Conservation (phyloP, 176 grass and related monocot species). For the Thinopyrum elongatum region DNA sequence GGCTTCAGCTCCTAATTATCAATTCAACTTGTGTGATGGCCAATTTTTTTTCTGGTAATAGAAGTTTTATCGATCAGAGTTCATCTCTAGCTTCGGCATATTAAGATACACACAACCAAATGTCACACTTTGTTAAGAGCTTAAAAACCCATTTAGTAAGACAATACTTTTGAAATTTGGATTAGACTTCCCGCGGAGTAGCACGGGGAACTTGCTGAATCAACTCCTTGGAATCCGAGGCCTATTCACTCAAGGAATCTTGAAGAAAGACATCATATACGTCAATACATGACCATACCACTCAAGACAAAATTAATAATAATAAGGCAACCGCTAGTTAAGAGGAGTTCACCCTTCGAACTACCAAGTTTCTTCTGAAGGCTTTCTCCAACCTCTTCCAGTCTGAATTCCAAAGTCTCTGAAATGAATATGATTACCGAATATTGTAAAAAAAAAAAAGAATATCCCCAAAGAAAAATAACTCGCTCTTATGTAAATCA, state of each 20-base stretch:
- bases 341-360: not conserved
- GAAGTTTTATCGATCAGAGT: too few relatives aligned
- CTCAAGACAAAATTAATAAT: not conserved
- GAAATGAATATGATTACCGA: not conserved
- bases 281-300: not conserved
- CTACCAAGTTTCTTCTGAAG: not conserved
- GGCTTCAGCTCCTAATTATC: not conserved
- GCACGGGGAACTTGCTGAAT: too few relatives aligned
- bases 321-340: not conserved
- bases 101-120: not conserved
- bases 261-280: not conserved
- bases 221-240: too few relatives aligned
- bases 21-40: not conserved
- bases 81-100: too few relatives aligned
- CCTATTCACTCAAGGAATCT: too few relatives aligned
- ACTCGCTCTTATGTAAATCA: not conserved
- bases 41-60: too few relatives aligned
- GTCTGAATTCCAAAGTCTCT: not conserved
- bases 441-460: too few relatives aligned
- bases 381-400: not conserved
- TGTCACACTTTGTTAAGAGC: not conserved
- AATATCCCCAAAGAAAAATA: not conserved
- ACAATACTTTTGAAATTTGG: not conserved
- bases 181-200: too few relatives aligned
- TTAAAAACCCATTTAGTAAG: not conserved